A percentile compares a stretch with the other conserved stretches of the same genome.
phyloP scores from a whole-genome alignment of 805 yeast species.

The Wickerhamomyces subpelliculosus region DNA sequence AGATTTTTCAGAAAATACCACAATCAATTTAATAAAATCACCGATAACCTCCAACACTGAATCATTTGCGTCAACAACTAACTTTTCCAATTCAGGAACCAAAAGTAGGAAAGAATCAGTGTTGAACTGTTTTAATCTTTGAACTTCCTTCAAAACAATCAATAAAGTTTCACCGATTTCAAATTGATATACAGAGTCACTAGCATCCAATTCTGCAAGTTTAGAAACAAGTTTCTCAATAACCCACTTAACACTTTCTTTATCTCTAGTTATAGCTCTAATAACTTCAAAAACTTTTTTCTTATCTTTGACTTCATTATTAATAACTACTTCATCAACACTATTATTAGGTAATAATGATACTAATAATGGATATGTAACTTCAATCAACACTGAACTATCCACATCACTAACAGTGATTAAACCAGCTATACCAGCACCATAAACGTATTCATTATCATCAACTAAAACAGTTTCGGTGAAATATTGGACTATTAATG shows the following conservation, averaged over 20 bases:
- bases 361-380: slow-evolving; percentile 45
- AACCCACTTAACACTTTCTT: slow-evolving; percentile 29
- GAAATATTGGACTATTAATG: slow-evolving; percentile 56
- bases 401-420: slow-evolving; percentile 33
- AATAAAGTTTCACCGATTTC: slow-evolving; percentile 15
- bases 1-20: slow-evolving; percentile 22
- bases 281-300: slow-evolving; percentile 20
- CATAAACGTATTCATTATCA: slow-evolving; percentile 43
- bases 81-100: no score
- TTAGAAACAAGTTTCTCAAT: slow-evolving; percentile 30
- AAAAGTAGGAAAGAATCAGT: no score
- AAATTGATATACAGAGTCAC: slow-evolving; percentile 7
- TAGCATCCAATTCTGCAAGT: slow-evolving; percentile 15
- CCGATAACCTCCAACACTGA: slow-evolving; percentile 21
- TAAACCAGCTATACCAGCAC: slow-evolving; percentile 50
- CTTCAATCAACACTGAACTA: slow-evolving; percentile 38
- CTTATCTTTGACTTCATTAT: slow-evolving; percentile 19
- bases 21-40: slow-evolving; percentile 28
- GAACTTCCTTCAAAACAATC: slow-evolving; percentile 15
- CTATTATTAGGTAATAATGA: slow-evolving; percentile 42
- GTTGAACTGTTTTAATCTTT: slow-evolving; percentile 10
- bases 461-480: slow-evolving; percentile 53
- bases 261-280: slow-evolving; percentile 22
- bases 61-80: slow-evolving; percentile 4
- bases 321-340: slow-evolving; percentile 20